Conservation (phyloP, 805 yeast genomes). For the Yamadazyma kitorensis region DNA sequence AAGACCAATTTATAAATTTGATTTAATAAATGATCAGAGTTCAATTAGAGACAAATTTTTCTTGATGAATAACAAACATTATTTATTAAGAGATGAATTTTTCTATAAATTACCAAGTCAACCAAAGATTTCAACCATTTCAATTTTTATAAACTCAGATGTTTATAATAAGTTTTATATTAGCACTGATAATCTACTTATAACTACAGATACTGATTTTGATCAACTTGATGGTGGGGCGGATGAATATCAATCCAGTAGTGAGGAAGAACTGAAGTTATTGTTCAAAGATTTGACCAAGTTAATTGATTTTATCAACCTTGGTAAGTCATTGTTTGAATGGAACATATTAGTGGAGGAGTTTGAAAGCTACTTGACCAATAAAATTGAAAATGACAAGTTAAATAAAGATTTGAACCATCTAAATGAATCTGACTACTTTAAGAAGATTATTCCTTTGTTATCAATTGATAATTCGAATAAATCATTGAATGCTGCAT, state of each 20-base stretch:
- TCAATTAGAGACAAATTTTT: slow-evolving; percentile 30
- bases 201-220: too few species aligned
- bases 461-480: slow-evolving; percentile 34
- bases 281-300: slow-evolving; percentile 4
- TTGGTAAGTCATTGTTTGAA: slow-evolving; percentile 53
- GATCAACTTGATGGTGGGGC: too few species aligned
- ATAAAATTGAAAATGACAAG: slow-evolving; percentile 27
- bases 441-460: slow-evolving; percentile 37
- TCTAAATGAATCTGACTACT: slow-evolving; percentile 31
- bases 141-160: slow-evolving; percentile 32
- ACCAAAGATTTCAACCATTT: slow-evolving; percentile 29
- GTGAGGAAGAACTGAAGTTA: background rate
- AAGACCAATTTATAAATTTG: slow-evolving; percentile 47
- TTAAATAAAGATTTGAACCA: slow-evolving; percentile 9
- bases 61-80: slow-evolving; percentile 17
- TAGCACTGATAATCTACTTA: slow-evolving; percentile 25
- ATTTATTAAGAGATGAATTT: slow-evolving; percentile 2
- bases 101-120: slow-evolving; percentile 16
- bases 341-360: slow-evolving; percentile 48
- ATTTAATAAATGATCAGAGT: slow-evolving; percentile 42
- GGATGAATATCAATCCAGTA: too few species aligned
- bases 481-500: slow-evolving; percentile 31
- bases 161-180: slow-evolving; percentile 28
- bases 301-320: slow-evolving; percentile 21
- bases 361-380: slow-evolving; percentile 39